phyloP scores from a whole-genome alignment of 139 green algal species.

The Chlorokybus atmophyticus region DNA sequence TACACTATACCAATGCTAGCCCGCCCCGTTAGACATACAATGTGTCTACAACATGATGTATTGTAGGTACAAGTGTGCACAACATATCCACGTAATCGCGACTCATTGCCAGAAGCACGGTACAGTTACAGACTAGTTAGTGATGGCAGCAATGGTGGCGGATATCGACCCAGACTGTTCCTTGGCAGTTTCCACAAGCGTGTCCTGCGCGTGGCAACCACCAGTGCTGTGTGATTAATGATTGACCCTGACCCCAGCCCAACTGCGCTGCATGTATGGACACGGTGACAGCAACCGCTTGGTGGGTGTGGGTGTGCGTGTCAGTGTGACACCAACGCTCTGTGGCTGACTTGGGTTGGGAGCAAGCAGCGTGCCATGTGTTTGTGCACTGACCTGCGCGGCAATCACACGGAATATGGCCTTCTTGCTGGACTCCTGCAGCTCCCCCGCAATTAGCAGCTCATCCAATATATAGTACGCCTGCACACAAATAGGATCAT shows the following conservation, averaged over 20 bases:
- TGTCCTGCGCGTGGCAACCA: conserved; percentile 12
- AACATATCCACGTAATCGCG: too few species aligned
- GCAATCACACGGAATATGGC: conserved; percentile 27
- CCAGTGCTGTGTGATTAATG: background rate
- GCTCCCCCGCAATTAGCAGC: conserved; percentile 73
- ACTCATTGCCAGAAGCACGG: too few species aligned
- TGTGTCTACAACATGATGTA: too few species aligned
- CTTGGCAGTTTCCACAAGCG: conserved; percentile 21
- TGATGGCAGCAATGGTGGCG: conserved; percentile 23
- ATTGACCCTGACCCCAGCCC: background rate
- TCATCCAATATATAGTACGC: conserved; percentile 98
- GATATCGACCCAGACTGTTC: conserved; percentile 17
- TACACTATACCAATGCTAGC: too few species aligned
- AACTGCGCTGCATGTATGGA: background rate
- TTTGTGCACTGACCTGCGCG: conserved; percentile 14
- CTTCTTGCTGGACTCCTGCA: conserved; percentile 90
- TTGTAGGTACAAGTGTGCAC: too few species aligned
- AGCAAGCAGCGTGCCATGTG: too few species aligned
- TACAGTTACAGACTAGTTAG: too few species aligned
- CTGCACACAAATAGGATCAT: too few species aligned
- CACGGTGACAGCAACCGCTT: background rate
- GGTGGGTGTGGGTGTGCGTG: background rate
- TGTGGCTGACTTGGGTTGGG: too few species aligned
- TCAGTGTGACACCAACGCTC: too few species aligned
- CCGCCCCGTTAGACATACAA: too few species aligned